These are phyloP conservation scores for Solanum etuberosum DNA, from an alignment of 257 asterid species.

Conservation along the genomic window DNA sequence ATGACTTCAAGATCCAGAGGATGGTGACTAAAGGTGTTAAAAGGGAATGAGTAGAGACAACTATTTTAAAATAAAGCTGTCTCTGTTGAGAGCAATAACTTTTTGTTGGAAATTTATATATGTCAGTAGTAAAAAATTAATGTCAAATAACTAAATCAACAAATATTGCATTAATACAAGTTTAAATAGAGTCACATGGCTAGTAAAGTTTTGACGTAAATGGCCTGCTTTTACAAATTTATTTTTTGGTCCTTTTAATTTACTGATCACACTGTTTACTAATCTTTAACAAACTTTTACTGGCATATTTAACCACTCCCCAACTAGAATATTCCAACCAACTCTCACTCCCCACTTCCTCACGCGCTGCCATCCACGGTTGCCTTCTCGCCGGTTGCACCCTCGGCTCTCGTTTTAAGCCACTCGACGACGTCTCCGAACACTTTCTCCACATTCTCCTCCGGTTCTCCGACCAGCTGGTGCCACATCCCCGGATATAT, in stretches of 20 bases:
- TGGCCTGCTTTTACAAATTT: background rate
- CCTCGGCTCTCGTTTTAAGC: conserved; percentile 33
- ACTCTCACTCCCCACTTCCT: background rate
- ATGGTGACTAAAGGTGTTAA: background rate
- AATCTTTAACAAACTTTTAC: background rate
- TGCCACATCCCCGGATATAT: conserved; percentile 85
- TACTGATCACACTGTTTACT: too few relatives aligned
- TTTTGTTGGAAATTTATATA: background rate
- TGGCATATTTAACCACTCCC: background rate
- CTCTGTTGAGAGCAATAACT: background rate
- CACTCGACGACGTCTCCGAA: conserved; percentile 70
- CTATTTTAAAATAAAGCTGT: background rate
- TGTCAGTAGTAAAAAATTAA: background rate
- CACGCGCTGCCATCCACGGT: background rate
- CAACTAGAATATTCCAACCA: background rate
- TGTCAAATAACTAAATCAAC: background rate
- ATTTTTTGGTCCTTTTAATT: background rate
- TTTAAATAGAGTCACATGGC: background rate
- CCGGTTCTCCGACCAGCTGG: conserved; percentile 81
- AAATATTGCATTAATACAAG: background rate
- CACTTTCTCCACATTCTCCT: conserved; percentile 69
- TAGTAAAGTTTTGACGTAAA: background rate
- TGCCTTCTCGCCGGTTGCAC: background rate
- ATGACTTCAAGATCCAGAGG: background rate
- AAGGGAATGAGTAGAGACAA: background rate